Conservation (phyloP, 768 basidiomycete species). For the Clitopilus hobsonii region DNA sequence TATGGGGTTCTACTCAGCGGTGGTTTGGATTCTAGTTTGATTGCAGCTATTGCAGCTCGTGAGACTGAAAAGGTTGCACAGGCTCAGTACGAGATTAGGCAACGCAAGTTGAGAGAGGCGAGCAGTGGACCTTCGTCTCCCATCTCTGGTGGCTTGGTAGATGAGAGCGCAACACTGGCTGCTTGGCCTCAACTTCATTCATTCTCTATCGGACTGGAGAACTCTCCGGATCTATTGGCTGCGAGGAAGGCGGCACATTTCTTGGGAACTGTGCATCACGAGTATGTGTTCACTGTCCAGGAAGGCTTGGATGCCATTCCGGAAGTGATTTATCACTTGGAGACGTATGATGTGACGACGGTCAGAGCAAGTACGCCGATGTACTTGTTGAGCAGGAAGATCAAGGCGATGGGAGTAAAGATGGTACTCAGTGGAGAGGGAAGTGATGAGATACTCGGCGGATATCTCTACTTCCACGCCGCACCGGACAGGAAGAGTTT, state of each 20-base stretch:
- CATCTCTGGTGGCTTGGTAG: constrained; percentile 34
- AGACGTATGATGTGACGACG: constrained; percentile 98
- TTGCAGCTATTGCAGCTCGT: constrained; percentile 90
- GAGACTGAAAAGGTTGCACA: constrained; percentile 91
- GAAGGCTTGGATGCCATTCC: constrained; percentile 96
- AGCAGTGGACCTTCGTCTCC: constrained; percentile 58
- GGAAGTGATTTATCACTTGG: constrained; percentile 96
- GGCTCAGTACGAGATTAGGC: constrained; percentile 70
- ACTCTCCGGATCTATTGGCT: constrained; percentile 92
- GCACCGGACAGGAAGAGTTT: constrained; percentile 86
- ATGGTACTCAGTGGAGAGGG: constrained; percentile 99
- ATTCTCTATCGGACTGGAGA: constrained; percentile 92
- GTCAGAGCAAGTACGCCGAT: constrained; percentile 97
- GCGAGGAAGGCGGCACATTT: constrained; percentile 91
- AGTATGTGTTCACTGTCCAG: constrained; percentile 97
- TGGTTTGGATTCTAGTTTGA: constrained; percentile 92
- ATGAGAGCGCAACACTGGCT: constrained; percentile 72
- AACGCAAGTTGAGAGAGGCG: constrained; percentile 49
- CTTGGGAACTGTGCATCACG: constrained; percentile 94
- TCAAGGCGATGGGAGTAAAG: constrained; percentile 99
- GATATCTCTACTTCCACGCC: constrained; percentile 99
- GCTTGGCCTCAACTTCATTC: constrained; percentile 97
- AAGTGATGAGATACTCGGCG: constrained; percentile 95
- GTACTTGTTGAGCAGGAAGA: constrained; percentile 97
- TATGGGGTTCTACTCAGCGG: constrained; percentile 96